A percentile compares a stretch with the other conserved stretches of the same genome.
Evolutionary conservation across 768 basidiomycete species (phyloP).

Genomic region (Mycena leptocephala): DNA sequence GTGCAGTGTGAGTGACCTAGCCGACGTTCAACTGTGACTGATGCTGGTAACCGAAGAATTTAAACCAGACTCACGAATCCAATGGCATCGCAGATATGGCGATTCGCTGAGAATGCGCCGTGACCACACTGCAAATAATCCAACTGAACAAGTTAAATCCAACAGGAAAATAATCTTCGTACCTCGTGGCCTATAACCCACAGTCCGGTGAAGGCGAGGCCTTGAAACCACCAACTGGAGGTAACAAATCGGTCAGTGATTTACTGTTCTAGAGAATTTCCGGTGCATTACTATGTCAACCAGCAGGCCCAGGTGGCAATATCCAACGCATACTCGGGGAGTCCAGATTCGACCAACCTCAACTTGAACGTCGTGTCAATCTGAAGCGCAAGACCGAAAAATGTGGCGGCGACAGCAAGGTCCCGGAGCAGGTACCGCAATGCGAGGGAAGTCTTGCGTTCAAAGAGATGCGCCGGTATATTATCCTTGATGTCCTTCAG

Average conservation of each 20-base stretch:
- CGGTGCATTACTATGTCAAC: not conserved
- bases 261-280: not conserved
- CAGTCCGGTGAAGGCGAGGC: not conserved
- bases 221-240: slow-evolving; percentile 1
- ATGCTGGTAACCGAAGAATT: not conserved
- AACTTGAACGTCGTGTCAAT: not conserved
- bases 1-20: not conserved
- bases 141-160: not conserved
- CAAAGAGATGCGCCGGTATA: not conserved
- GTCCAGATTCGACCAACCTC: not conserved
- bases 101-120: not conserved
- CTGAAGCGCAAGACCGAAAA: not conserved
- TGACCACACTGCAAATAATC: not conserved
- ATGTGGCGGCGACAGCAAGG: not conserved
- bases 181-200: slow-evolving; percentile 11
- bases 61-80: not conserved
- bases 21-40: not conserved
- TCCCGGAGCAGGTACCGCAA: not conserved
- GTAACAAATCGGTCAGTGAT: not conserved
- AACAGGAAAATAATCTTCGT: not conserved
- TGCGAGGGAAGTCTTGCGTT: not conserved
- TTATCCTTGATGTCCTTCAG: too few relatives aligned
- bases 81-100: not conserved
- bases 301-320: not conserved
- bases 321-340: not conserved